Base-by-base conservation (phyloP, 257 asterid genomes). In the Nicotiana tabacum region DNA sequence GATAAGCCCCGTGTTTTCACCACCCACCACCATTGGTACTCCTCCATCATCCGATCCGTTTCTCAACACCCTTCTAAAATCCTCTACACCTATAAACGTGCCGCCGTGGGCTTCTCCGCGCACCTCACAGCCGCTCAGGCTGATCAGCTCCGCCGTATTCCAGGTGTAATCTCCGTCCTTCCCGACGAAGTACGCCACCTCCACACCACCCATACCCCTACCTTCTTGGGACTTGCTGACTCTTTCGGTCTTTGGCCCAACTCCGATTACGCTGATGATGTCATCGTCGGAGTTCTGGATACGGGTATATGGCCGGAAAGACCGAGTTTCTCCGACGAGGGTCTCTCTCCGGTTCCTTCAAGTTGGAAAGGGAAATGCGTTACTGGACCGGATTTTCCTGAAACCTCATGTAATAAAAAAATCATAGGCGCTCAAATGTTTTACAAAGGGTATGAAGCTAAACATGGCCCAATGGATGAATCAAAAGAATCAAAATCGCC, bases 301-400 rank as follows among this genome's bases (percentile, higher is more conserved):
- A 96, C 99, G 2, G 99, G 99, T 3, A 94, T 96, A 82, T 96
- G 98, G 98, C 99, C 98, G 11, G 95, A 96, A 88, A 82, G 97
- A 12, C 85, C 80, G n/a, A 96, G 99, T 83, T 96, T 96, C 90
- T 89, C 93, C 69, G 99, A 92, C 21, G 94, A 87, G 55, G 94
- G 92, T 0, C 89, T 96, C 0, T 86, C 97, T 4, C 84, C 92
- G 0, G 90, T 92, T 27, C 99, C 99, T 5, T 77, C 93, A 0
- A 67, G 70, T 2, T 96, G 99, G 99, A 94, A 89, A 83, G 99
- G 98, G 11, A 83, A 84, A 11, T 96, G 99, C 85, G 92, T 87
- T n/a, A 88, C 85, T 12, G 84, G 85, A 1, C 84, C 92, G 0
- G 93, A 89, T 83, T 96, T 96, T 17, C 95, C 98, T 0, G 27